Evolutionary conservation across 2,329 filamentous ascomycete species (phyloP), one percentile per base, ranked within the genome.

Genomic region (Helotiales sp.): DNA sequence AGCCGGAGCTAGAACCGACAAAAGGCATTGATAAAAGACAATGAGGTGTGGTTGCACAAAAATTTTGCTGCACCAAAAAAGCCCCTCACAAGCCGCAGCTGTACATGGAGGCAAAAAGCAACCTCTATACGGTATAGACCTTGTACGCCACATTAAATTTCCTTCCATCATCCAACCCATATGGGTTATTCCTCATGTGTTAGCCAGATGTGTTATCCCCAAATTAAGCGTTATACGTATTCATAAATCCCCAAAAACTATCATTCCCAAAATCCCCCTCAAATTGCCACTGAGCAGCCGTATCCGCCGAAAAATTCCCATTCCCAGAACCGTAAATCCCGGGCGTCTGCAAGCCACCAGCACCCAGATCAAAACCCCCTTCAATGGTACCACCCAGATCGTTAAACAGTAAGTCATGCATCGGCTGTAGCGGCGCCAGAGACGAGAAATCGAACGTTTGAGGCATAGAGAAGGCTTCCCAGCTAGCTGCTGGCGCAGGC

Each of bases 321-420:
- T 49, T 43, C 34, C 37, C 64, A 32, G 58, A 20, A 45, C 49
- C 37, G 30, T 52, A 40, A 17, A 32, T 55, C 62, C 11, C 58
- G 43, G 24, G 63, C 61, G 32, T 61, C 52, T 32, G 60, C 32
- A 62, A 32, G 26, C 65, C 67, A 11, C 40, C 32, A 17, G 65
- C 49, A 40, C 40, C 63, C 6, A 43, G 50, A 49, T 64, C 65
- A 3, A 71, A 40, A 5, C 47, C 55, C 3, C 68, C 66, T 11
- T 63, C 61, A 15, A 67, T 67, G 2, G 71, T 71, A 15, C 64
- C 67, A 6, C 64, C 67, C 0, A 88, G 78, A 37, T 88, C 83
- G 69, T 88, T 86, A 72, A 84, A 88, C 0, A 86, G 77, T 5
- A 89, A 77, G 70, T 89, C 86, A 22, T 83, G 82, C 66, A 84